Base-by-base conservation (phyloP, 139 green algal species). In the Yamagishiella unicocca region DNA sequence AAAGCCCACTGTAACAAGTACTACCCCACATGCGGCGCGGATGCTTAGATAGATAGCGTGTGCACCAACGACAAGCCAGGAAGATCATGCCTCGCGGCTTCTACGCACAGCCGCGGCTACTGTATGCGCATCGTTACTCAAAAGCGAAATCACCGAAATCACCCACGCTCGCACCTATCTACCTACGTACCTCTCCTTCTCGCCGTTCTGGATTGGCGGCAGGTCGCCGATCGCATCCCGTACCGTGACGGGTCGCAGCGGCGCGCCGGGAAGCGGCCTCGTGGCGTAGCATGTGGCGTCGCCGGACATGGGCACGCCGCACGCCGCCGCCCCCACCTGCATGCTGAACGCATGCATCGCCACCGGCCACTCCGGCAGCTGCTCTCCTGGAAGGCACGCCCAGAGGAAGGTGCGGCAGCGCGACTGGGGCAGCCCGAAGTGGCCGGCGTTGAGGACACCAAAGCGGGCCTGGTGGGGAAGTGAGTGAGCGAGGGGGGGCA, bases 381-480 rank as follows among this genome's bases (percentile, higher is more conserved):
- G 42, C 91, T 98, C 95, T 24, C 88, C 91, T 2, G 96, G 96
- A 21, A 94, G 95, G 7, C 95, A 96, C 0, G 94, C 97, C 95
- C 95, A 98, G 92, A 99, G 98, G 94, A 99, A 99, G 78, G 96
- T 97, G 71, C 97, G 93, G 92, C 99, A 99, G 88, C 97, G 95
- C 3, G 94, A 97, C 91, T 99, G 97, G 6, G 97, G 94, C 61
- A 99, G 96, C 25, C 97, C 97, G 90, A 95, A 99, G 93, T 99
- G 97, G 82, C 97, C 97, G 1, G 97, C 97, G 80, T 99, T 98
- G 5, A 99, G 92, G 71, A 99, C 95, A 19, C 97, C 97, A 87
- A 99, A 99, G 62, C 97, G 94, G 17, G 99, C 96, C 96, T 99
- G 93, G n/a, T n/a, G n/a, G n/a, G n/a, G n/a, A n/a, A n/a, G n/a